These are phyloP conservation scores for Cymodocea nodosa DNA, from an alignment of 116 monocot genomes.

Conservation along the genomic window DNA sequence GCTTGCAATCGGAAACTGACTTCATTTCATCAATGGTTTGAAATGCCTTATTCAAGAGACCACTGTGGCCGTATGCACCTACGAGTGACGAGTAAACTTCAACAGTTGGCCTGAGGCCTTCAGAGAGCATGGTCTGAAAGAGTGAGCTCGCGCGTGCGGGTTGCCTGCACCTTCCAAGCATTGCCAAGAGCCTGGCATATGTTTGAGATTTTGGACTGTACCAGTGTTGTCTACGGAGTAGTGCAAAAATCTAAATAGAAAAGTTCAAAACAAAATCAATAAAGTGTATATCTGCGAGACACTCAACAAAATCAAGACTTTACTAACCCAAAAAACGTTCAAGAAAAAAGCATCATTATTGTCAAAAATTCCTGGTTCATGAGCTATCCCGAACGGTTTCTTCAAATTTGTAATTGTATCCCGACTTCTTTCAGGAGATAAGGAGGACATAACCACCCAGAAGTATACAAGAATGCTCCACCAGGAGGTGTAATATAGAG, in stretches of 20 bases:
- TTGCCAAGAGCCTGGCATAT: slow-evolving; percentile 57
- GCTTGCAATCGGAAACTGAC: slow-evolving; percentile 57
- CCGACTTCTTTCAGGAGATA: too few relatives aligned
- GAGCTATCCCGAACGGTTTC: too few relatives aligned
- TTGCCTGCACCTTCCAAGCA: slow-evolving; percentile 76
- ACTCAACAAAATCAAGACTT: neutral
- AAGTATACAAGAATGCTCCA: too few relatives aligned
- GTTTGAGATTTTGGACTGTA: slow-evolving; percentile 74
- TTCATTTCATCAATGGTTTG: slow-evolving; percentile 76
- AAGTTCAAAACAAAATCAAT: slow-evolving; percentile 1
- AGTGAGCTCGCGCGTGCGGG: slow-evolving; percentile 52
- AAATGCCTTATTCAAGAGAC: slow-evolving; percentile 55
- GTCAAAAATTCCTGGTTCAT: too few relatives aligned
- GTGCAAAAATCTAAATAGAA: slow-evolving; percentile 51
- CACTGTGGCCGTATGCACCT: slow-evolving; percentile 59
- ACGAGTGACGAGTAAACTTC: slow-evolving; percentile 88
- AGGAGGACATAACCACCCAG: too few relatives aligned
- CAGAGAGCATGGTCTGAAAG: slow-evolving; percentile 66
- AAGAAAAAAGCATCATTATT: too few relatives aligned
- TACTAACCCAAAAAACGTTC: too few relatives aligned
- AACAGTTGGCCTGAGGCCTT: slow-evolving; percentile 59
- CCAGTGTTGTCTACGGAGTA: slow-evolving; percentile 80
- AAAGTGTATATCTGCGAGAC: neutral
- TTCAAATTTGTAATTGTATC: too few relatives aligned
- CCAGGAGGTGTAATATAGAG: too few relatives aligned